phyloP scores from a whole-genome alignment of 352 stramenopile genomes.

The Blastocystis hominis region DNA sequence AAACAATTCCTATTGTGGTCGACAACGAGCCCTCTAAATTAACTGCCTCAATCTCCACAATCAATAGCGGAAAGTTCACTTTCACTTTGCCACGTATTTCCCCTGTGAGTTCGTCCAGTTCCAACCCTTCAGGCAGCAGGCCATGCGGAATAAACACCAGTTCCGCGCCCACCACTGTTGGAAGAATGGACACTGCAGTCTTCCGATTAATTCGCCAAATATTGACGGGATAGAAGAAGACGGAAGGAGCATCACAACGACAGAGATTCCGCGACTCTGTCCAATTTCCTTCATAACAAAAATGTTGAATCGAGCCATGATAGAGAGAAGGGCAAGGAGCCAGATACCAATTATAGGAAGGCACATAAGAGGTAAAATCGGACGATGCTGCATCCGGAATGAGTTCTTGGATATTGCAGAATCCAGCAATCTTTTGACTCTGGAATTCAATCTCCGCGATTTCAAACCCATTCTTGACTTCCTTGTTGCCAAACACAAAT shows the following conservation, averaged over 20 bases:
- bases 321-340: background rate
- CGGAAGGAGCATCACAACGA: background rate
- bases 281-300: constrained; percentile 21
- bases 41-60: background rate
- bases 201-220: background rate
- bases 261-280: background rate
- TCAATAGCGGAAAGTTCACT: background rate
- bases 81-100: background rate
- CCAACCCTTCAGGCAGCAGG: background rate
- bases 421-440: background rate
- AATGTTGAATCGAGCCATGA: background rate
- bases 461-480: background rate
- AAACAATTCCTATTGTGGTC: background rate
- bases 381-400: too few species aligned
- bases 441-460: background rate
- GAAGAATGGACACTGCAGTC: background rate
- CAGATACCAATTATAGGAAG: constrained; percentile 13
- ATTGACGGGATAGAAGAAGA: background rate
- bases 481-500: background rate
- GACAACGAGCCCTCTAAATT: constrained; percentile 15
- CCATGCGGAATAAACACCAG: background rate
- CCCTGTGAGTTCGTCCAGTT: background rate
- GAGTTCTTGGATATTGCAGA: constrained; percentile 15
- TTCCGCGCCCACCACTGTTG: background rate
- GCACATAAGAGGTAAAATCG: background rate